Evolutionary conservation across 345 rosid species (phyloP), one percentile per base, ranked within the genome.

Genomic region (Brassica rapa): DNA sequence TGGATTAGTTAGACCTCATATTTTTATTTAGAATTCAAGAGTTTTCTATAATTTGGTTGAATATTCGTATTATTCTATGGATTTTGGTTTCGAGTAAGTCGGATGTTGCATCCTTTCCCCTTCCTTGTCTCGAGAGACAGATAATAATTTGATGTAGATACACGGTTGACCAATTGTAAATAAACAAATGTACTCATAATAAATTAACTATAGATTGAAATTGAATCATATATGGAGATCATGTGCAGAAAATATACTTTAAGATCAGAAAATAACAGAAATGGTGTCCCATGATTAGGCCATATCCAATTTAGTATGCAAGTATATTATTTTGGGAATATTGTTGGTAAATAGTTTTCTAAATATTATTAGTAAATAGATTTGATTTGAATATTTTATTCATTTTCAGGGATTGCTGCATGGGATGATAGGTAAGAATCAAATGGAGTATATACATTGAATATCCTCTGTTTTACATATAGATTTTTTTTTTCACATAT

Each of bases 221-320:
- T 55, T 11, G 41, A 64, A 74, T 74, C 27, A 35, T 5, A 49
- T 63, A 49, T 30, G 55, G 29, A 51, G 35, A 65, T 33, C 71
- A 74, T 33, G 71, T 74, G 71, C 37, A 4, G 11, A 8, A 9
- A 73, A 64, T 9, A 46, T 19, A 16, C n/a, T 30, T 41, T 29
- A 24, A 25, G 5, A 5, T 0, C 6, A 21, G 53, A 62, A 37
- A 60, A 49, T 49, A 37, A 14, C 2, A 43, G 61, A 30, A 51
- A 49, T 46, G 77, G 62, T 62, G 70, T 39, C 62, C 59, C 70
- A 73, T 63, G 29, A 8, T 5, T 0, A 37, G 30, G 5, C 70
- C 29, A 37, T 66, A 19, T 37, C 70, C 53, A 66, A 37, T 6
- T 39, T 66, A 6, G 30, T 60, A 10, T 60, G n/a, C 4, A 60